Evolutionary conservation across 2,329 filamentous ascomycete species (phyloP).

Genomic region (Pseudohalonectria lignicola): DNA sequence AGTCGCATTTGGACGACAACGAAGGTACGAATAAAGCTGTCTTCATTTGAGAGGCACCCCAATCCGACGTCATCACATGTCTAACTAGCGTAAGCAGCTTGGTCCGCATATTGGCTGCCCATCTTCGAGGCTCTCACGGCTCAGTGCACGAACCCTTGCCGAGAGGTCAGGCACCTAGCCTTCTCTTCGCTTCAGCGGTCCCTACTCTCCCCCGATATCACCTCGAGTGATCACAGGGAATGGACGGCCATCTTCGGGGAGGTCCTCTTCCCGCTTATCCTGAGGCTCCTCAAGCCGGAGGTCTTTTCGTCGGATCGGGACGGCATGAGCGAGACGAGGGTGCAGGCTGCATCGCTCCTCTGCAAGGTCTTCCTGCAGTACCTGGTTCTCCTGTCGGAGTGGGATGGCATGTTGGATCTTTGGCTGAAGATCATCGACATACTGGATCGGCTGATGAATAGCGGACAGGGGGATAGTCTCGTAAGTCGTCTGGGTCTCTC

Average conservation of each 20-base stretch:
- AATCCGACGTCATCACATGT: no score
- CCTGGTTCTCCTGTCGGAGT: constrained; percentile 70
- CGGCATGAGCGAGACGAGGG: constrained; percentile 91
- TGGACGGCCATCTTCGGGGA: constrained; percentile 95
- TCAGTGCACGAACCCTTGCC: constrained; percentile 90
- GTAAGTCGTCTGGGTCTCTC: constrained; percentile 54
- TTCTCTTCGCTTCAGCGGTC: constrained; percentile 79
- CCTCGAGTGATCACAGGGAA: constrained; percentile 72
- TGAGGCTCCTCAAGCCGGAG: constrained; percentile 82
- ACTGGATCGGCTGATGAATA: constrained; percentile 94
- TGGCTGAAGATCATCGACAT: constrained; percentile 90
- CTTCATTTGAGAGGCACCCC: not conserved
- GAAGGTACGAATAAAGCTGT: no score
- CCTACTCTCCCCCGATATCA: constrained; percentile 74
- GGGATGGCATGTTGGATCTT: constrained; percentile 80
- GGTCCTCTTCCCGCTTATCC: constrained; percentile 85
- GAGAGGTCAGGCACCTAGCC: constrained; percentile 82
- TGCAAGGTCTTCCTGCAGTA: constrained; percentile 97
- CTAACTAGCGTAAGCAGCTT: constrained; percentile 59
- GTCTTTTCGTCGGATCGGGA: constrained; percentile 82
- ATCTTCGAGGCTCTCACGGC: constrained; percentile 81
- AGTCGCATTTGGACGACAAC: constrained; percentile 80
- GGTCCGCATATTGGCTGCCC: constrained; percentile 96
- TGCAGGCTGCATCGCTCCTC: constrained; percentile 80
- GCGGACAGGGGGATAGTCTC: constrained; percentile 79